phyloP scores from a whole-genome alignment of 1,139 yeast genomes.

The Yamadazyma oceani region DNA sequence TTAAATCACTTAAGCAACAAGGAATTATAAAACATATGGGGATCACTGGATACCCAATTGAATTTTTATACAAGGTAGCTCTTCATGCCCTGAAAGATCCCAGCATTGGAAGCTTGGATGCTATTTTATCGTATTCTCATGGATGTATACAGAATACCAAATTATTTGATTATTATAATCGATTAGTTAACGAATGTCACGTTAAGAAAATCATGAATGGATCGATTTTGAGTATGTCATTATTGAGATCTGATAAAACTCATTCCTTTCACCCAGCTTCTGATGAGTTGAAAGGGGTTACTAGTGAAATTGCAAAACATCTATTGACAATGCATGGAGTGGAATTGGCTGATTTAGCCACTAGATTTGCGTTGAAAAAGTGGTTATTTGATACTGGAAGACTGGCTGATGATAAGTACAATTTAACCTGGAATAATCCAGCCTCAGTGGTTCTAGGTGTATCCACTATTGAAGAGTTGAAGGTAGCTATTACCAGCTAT shows the following conservation, averaged over 20 bases:
- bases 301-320: constrained; percentile 50
- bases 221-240: constrained; percentile 85
- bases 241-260: constrained; percentile 67
- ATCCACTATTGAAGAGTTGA: constrained; percentile 59
- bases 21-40: constrained; percentile 72
- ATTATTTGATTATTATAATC: constrained; percentile 48
- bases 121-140: constrained; percentile 76
- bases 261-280: constrained; percentile 83
- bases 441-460: constrained; percentile 78
- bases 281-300: constrained; percentile 53
- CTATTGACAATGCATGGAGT: constrained; percentile 40
- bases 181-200: constrained; percentile 53
- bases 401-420: constrained; percentile 2
- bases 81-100: constrained; percentile 26
- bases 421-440: constrained; percentile 28
- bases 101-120: constrained; percentile 60
- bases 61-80: constrained; percentile 56
- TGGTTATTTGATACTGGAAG: constrained; percentile 48
- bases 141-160: constrained; percentile 79
- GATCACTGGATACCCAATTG: constrained; percentile 84
- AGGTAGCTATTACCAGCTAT: constrained; percentile 60
- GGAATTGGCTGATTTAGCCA: constrained; percentile 80
- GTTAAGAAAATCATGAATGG: constrained; percentile 68
- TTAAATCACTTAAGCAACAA: constrained; percentile 57
- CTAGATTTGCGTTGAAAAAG: constrained; percentile 65